These are phyloP conservation scores for Porphyrellus cyaneotinctus DNA, from an alignment of 768 basidiomycete species.

Conservation along the genomic window DNA sequence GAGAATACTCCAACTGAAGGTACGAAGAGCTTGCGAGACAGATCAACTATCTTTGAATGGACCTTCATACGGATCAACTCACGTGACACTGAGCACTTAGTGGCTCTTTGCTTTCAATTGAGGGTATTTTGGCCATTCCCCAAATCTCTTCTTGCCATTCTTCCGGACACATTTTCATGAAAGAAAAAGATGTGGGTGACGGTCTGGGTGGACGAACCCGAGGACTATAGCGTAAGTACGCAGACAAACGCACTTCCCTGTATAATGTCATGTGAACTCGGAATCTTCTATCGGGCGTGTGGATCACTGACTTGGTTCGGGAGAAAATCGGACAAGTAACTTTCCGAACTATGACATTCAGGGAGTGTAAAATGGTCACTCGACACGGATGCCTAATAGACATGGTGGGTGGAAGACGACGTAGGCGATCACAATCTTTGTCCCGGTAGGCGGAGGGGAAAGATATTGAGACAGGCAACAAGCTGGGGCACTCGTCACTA, in stretches of 20 bases:
- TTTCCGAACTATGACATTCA: constrained; percentile 26
- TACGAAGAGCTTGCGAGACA: constrained; percentile 48
- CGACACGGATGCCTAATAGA: constrained; percentile 23
- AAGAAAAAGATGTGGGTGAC: constrained; percentile 21
- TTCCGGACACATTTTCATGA: constrained; percentile 27
- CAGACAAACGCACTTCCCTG: constrained; percentile 23
- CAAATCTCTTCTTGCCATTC: constrained; percentile 34
- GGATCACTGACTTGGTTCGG: constrained; percentile 19
- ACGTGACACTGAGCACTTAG: constrained; percentile 30
- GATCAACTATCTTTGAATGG: neutral
- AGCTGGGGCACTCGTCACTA: constrained; percentile 21
- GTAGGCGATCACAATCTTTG: constrained; percentile 13
- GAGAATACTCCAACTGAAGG: constrained; percentile 59
- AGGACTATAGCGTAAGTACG: constrained; percentile 26
- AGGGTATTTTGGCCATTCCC: constrained; percentile 19
- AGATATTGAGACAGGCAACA: constrained; percentile 28
- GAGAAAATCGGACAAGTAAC: constrained; percentile 16
- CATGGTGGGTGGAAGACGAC: constrained; percentile 31
- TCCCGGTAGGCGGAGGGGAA: constrained; percentile 30
- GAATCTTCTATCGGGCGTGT: neutral
- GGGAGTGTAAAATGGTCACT: constrained; percentile 23
- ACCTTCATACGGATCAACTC: constrained; percentile 3
- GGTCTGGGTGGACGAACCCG: constrained; percentile 32
- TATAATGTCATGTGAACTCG: constrained; percentile 2
- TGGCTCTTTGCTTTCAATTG: constrained; percentile 3